Percentiles rank a stretch among this genome's conserved stretches.
phyloP scores from a whole-genome alignment of 345 rosid species.

The Camelina hispida region DNA sequence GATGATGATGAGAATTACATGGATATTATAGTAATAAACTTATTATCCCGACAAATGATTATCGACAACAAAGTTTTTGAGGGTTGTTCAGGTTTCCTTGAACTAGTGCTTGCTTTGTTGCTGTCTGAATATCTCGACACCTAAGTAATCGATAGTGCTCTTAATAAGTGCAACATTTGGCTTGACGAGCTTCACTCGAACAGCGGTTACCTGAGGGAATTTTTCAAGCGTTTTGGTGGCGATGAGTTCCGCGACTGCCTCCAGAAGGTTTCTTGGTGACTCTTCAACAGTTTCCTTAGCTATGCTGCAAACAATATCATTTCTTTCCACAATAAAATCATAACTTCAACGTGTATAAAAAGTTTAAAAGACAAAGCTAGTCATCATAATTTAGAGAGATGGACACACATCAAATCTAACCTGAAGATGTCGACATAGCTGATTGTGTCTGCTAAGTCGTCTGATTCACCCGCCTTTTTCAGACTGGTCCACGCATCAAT shows the following conservation, averaged over 20 bases:
- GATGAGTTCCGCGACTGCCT: slow-evolving; percentile 73
- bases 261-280: slow-evolving; percentile 66
- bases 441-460: slow-evolving; percentile 62
- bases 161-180: slow-evolving; percentile 81
- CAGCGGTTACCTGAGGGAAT: slow-evolving; percentile 57
- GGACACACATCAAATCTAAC: slow-evolving; percentile 39
- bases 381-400: neutral
- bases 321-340: neutral
- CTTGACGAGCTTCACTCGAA: slow-evolving; percentile 74
- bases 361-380: neutral
- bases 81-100: neutral
- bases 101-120: slow-evolving; percentile 16
- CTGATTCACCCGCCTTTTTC: slow-evolving; percentile 70
- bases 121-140: slow-evolving; percentile 75
- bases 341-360: too few species aligned
- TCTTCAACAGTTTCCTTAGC: slow-evolving; percentile 78
- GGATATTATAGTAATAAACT: slow-evolving; percentile 6
- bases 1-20: too few species aligned
- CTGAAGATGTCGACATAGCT: slow-evolving; percentile 87
- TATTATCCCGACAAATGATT: neutral
- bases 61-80: slow-evolving; percentile 6
- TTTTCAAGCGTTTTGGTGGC: slow-evolving; percentile 59
- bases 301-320: slow-evolving; percentile 53
- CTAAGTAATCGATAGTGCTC: slow-evolving; percentile 77
- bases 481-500: slow-evolving; percentile 97